phyloP scores from a whole-genome alignment of 1,284 basidiomycete species.

The Ceratobasidium sp. region DNA sequence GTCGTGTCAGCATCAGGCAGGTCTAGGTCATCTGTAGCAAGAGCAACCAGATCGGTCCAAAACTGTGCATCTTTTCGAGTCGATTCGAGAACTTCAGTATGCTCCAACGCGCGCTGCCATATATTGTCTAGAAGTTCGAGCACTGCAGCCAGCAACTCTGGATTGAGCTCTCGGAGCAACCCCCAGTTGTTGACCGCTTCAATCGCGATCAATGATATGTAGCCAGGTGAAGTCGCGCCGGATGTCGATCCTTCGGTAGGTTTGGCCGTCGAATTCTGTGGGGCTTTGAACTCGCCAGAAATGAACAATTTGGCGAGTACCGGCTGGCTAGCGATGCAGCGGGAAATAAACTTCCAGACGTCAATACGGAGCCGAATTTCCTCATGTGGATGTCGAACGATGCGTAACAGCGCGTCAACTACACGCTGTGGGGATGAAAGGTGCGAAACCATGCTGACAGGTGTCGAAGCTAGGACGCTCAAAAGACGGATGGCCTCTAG shows the following conservation, averaged over 20 bases:
- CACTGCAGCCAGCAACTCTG: constrained; percentile 78
- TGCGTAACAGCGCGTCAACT: constrained; percentile 68
- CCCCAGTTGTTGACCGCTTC: constrained; percentile 76
- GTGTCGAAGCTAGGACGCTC: constrained; percentile 69
- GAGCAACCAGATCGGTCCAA: constrained; percentile 70
- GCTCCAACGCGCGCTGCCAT: constrained; percentile 85
- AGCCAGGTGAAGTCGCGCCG: constrained; percentile 38
- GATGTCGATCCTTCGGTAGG: not conserved
- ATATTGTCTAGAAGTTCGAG: constrained; percentile 83
- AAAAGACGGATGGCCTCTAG: constrained; percentile 73
- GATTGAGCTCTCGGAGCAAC: constrained; percentile 77
- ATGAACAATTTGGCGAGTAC: constrained; percentile 86
- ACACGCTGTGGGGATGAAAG: constrained; percentile 75
- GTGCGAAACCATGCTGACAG: constrained; percentile 75
- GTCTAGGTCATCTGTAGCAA: constrained; percentile 72
- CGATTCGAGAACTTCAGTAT: constrained; percentile 67
- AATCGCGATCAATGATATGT: constrained; percentile 59
- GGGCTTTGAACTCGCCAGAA: constrained; percentile 66
- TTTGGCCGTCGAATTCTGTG: constrained; percentile 47
- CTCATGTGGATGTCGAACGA: constrained; percentile 73
- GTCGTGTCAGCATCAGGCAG: constrained; percentile 69
- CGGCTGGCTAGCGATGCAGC: constrained; percentile 87
- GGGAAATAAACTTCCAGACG: constrained; percentile 85
- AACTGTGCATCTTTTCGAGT: constrained; percentile 67
- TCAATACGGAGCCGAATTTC: constrained; percentile 73